phyloP scores from a whole-genome alignment of 2,329 filamentous ascomycete genomes.

The Diaporthe australafricana region DNA sequence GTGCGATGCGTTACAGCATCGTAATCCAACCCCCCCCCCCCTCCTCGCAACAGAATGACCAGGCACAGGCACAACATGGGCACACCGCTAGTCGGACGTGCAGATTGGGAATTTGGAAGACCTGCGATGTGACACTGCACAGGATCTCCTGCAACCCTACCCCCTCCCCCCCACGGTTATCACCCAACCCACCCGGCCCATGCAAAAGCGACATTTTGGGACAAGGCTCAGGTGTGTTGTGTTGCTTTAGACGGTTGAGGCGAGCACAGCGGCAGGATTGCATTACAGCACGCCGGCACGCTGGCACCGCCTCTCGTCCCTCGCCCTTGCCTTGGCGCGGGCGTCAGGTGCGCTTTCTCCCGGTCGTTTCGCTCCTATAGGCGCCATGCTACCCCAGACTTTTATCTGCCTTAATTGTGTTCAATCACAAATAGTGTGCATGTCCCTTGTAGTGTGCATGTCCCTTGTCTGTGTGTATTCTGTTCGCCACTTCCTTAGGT shows the following conservation, averaged over 20 bases:
- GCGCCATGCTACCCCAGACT: background rate
- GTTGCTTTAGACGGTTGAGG: no score
- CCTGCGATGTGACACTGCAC: background rate
- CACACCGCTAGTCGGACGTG: constrained; percentile 24
- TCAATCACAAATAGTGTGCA: no score
- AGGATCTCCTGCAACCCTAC: background rate
- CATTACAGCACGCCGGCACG: background rate
- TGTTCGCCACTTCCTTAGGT: constrained; percentile 3
- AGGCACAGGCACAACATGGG: background rate
- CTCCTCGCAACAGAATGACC: background rate
- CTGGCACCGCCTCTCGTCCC: background rate
- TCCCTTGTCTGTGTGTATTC: no score
- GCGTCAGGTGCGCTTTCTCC: background rate
- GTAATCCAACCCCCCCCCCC: background rate
- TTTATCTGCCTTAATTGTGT: no score
- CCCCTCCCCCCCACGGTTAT: background rate
- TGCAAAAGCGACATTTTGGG: no score
- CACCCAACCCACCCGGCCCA: background rate
- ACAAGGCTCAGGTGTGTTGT: no score
- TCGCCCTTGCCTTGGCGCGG: background rate
- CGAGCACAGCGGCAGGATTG: constrained; percentile 5
- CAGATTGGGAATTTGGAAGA: background rate
- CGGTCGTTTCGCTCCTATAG: no score
- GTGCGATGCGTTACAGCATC: constrained; percentile 22
- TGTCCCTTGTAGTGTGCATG: no score